Evolutionary conservation across 495 filamentous ascomycete species (phyloP).

Genomic region (Clohesyomyces aquaticus): DNA sequence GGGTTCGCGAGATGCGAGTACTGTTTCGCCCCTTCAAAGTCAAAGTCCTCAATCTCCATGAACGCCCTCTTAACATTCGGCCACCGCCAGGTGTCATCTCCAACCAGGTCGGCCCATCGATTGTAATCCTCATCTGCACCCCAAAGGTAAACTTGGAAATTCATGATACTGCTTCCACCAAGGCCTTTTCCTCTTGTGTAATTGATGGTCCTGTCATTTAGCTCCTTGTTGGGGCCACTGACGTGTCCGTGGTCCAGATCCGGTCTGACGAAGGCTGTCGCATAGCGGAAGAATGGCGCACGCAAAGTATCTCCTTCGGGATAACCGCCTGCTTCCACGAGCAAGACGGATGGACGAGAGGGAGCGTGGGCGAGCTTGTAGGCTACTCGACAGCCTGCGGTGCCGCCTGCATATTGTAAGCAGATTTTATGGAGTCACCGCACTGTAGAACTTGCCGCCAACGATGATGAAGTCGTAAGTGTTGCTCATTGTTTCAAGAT

Average conservation of each 20-base stretch:
- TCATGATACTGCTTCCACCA: conserved; percentile 34
- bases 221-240: conserved; percentile 18
- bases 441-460: conserved; percentile 3
- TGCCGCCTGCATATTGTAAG: conserved; percentile 26
- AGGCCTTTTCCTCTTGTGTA: conserved; percentile 33
- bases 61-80: conserved; percentile 27
- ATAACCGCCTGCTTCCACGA: conserved; percentile 30
- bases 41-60: conserved; percentile 32
- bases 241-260: conserved; percentile 32
- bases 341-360: conserved; percentile 32
- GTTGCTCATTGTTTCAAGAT: background rate
- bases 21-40: conserved; percentile 2
- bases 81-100: conserved; percentile 38
- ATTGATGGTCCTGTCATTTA: conserved; percentile 22
- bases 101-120: conserved; percentile 34
- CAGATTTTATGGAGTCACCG: background rate
- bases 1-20: conserved; percentile 33
- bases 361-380: conserved; percentile 26
- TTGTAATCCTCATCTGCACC: conserved; percentile 36
- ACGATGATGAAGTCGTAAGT: conserved; percentile 29
- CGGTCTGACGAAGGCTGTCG: conserved; percentile 17
- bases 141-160: conserved; percentile 34
- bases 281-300: conserved; percentile 30
- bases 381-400: conserved; percentile 36
- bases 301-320: conserved; percentile 26